These are phyloP conservation scores for Cyclotella distinguenda DNA, from an alignment of 108 stramenopile species.

Conservation along the genomic window DNA sequence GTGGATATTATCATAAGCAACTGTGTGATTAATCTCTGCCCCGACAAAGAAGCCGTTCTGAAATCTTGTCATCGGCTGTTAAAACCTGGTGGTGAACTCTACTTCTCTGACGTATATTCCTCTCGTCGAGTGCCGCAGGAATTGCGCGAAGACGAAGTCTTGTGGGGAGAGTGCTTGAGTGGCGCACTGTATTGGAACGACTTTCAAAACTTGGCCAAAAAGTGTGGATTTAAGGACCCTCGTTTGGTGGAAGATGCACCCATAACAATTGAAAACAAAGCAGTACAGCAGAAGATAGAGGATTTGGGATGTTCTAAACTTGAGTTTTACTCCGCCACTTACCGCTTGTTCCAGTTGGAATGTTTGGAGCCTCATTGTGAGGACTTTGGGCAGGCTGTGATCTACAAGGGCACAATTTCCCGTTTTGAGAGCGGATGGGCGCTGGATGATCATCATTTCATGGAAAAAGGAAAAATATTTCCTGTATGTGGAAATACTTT, in stretches of 20 bases:
- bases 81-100: slow-evolving; percentile 93
- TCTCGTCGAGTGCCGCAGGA: slow-evolving; percentile 87
- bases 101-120: slow-evolving; percentile 96
- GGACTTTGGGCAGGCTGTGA: slow-evolving; percentile 95
- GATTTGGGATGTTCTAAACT: slow-evolving; percentile 73
- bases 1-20: slow-evolving; percentile 97
- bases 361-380: slow-evolving; percentile 93
- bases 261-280: slow-evolving; percentile 82
- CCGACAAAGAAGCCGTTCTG: slow-evolving; percentile 93
- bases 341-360: slow-evolving; percentile 90
- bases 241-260: slow-evolving; percentile 90
- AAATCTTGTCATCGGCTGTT: slow-evolving; percentile 80
- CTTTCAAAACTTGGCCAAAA: slow-evolving; percentile 83
- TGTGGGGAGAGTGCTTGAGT: slow-evolving; percentile 95
- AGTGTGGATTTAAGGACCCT: slow-evolving; percentile 88
- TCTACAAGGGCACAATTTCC: slow-evolving; percentile 95
- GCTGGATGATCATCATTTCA: slow-evolving; percentile 91
- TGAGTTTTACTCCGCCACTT: slow-evolving; percentile 93
- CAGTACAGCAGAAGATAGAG: slow-evolving; percentile 68
- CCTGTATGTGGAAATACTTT: slow-evolving; percentile 97
- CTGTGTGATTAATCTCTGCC: slow-evolving; percentile 97
- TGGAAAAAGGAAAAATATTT: slow-evolving; percentile 87
- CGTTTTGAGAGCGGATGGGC: slow-evolving; percentile 76
- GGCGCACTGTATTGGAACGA: slow-evolving; percentile 98
- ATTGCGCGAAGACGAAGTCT: slow-evolving; percentile 70